Conservation (phyloP, 164 flowering plant species). For the Litsea cubeba region DNA sequence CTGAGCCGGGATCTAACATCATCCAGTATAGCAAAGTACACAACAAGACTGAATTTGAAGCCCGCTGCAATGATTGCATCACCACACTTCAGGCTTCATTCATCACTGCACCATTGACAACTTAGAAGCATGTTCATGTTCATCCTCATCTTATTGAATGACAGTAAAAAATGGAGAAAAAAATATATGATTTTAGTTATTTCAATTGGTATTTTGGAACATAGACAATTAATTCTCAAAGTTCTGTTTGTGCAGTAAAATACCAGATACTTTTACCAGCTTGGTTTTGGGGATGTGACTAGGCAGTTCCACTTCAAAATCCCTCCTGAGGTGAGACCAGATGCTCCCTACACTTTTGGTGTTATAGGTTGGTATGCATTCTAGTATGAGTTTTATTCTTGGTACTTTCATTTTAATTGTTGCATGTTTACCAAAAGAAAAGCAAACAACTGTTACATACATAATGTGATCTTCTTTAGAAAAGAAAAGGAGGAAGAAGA, state of each 20-base stretch:
- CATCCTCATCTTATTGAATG: background rate
- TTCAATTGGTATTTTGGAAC: background rate
- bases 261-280: slow-evolving; percentile 42
- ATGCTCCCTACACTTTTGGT: slow-evolving; percentile 55
- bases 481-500: no score
- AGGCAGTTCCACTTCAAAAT: slow-evolving; percentile 46
- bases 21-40: slow-evolving; percentile 49
- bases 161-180: no score
- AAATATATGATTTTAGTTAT: background rate
- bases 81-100: slow-evolving; percentile 40
- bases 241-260: slow-evolving; percentile 32
- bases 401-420: no score
- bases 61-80: background rate
- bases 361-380: slow-evolving; percentile 36
- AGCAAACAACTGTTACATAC: no score
- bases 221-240: background rate
- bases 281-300: slow-evolving; percentile 30
- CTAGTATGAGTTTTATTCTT: background rate
- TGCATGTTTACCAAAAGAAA: background rate
- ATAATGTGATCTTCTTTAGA: background rate
- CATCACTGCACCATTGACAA: slow-evolving; percentile 37
- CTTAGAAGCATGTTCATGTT: slow-evolving; percentile 23
- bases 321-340: slow-evolving; percentile 49
- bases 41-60: slow-evolving; percentile 1
- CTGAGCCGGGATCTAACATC: slow-evolving; percentile 43